Evolutionary conservation across 1,284 basidiomycete genomes (phyloP).

Genomic region (Baeospora myosura): DNA sequence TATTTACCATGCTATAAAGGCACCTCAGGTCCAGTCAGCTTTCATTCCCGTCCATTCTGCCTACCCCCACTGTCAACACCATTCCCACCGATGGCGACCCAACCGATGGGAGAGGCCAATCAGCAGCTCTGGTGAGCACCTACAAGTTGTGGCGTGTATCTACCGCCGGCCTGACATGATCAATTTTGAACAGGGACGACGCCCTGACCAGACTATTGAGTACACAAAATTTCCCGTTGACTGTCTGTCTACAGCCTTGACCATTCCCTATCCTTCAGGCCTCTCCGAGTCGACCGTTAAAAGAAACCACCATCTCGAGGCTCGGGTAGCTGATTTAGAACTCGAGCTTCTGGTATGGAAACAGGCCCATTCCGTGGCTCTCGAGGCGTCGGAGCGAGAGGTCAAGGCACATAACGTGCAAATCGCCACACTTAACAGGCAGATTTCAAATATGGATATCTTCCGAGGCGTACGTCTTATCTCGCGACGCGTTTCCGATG

Average conservation of each 20-base stretch:
- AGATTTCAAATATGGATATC: constrained; percentile 48
- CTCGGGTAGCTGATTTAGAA: constrained; percentile 58
- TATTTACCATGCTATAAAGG: constrained; percentile 40
- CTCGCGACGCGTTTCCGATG: too few species aligned
- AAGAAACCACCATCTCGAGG: constrained; percentile 55
- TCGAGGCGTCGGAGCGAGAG: constrained; percentile 53
- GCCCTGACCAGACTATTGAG: constrained; percentile 52
- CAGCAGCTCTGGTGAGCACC: constrained; percentile 53
- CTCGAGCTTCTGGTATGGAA: constrained; percentile 64
- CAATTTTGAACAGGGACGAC: constrained; percentile 47
- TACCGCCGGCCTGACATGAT: constrained; percentile 5
- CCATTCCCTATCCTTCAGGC: constrained; percentile 33
- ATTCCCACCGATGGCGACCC: constrained; percentile 45
- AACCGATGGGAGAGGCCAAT: constrained; percentile 46
- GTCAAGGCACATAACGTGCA: constrained; percentile 57
- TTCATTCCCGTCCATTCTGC: constrained; percentile 31
- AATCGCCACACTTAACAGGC: constrained; percentile 50
- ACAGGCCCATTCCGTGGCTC: constrained; percentile 51
- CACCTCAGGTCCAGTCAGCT: constrained; percentile 20
- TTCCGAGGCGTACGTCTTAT: constrained; percentile 33
- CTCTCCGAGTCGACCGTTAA: constrained; percentile 56
- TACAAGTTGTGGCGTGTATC: neutral
- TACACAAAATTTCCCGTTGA: constrained; percentile 21
- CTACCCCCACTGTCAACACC: constrained; percentile 25
- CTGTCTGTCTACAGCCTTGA: constrained; percentile 11